Conservation (phyloP, 805 yeast species). For the Candida tammaniensis region DNA sequence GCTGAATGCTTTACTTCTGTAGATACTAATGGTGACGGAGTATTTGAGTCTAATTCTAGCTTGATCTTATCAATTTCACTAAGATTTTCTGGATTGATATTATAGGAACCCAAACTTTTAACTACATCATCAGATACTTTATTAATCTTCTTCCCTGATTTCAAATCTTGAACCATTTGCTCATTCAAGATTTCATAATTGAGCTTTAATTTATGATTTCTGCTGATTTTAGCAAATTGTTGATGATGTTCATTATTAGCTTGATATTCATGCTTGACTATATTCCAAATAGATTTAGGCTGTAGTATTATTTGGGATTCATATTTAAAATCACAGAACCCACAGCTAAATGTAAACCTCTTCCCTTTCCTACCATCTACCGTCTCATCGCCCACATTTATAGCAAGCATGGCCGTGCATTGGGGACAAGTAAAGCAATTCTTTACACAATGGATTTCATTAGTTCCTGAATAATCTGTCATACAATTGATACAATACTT, state of each 20-base stretch:
- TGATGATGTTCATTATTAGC: not conserved
- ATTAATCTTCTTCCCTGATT: conserved; percentile 6
- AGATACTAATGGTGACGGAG: conserved; percentile 1
- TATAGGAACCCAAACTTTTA: conserved; percentile 3
- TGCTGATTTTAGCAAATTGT: not conserved
- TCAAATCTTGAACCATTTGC: conserved; percentile 8
- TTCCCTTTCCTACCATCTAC: conserved; percentile 24
- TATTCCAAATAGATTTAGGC: conserved; percentile 37
- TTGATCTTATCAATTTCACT: conserved; percentile 8
- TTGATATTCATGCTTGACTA: conserved; percentile 15
- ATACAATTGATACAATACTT: conserved; percentile 40
- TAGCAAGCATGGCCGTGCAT: conserved; percentile 27
- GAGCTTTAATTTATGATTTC: conserved; percentile 5
- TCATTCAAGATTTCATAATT: conserved; percentile 9
- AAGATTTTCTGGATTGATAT: conserved; percentile 1
- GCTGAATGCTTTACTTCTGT: not conserved
- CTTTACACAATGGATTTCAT: conserved; percentile 25
- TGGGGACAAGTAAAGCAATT: conserved; percentile 41
- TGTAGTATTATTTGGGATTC: conserved; percentile 34
- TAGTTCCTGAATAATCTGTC: conserved; percentile 27
- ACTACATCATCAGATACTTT: conserved; percentile 4
- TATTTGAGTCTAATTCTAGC: conserved; percentile 1
- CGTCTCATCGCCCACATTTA: conserved; percentile 16
- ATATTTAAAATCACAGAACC: conserved; percentile 31
- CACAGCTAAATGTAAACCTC: conserved; percentile 38